These are phyloP conservation scores for Protomyces macrosporus DNA, from an alignment of 1,139 yeast species.

Conservation along the genomic window DNA sequence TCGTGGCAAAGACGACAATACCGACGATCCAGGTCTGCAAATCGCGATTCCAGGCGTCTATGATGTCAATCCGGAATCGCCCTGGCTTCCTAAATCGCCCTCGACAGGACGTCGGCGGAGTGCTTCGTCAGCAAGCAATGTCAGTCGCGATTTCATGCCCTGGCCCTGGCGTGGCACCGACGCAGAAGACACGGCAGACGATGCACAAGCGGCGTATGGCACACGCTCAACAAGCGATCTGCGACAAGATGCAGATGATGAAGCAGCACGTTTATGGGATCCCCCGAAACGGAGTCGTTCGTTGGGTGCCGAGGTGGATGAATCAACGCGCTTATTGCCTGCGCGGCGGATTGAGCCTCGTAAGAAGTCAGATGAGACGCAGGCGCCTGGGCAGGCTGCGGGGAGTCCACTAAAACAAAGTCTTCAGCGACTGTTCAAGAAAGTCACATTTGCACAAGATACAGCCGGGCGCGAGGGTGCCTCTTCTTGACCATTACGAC, in stretches of 20 bases:
- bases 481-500: too few species aligned
- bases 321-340: background rate
- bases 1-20: conserved; percentile 19
- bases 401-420: background rate
- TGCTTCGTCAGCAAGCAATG: background rate
- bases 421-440: background rate
- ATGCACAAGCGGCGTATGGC: background rate
- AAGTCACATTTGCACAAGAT: background rate
- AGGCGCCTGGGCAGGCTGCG: background rate
- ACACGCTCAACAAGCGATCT: background rate
- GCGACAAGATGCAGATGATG: background rate
- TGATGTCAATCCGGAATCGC: conserved; percentile 14
- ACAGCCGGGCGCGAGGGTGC: background rate
- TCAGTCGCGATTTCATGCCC: background rate
- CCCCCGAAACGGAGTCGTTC: background rate
- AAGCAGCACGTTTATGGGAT: background rate
- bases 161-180: background rate
- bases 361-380: background rate
- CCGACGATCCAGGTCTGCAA: conserved; percentile 20
- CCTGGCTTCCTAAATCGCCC: conserved; percentile 22
- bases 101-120: background rate
- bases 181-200: background rate
- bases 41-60: conserved; percentile 23
- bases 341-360: background rate
- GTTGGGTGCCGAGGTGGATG: background rate